phyloP scores from a whole-genome alignment of 306 rosid species.

The Rosa chinensis region DNA sequence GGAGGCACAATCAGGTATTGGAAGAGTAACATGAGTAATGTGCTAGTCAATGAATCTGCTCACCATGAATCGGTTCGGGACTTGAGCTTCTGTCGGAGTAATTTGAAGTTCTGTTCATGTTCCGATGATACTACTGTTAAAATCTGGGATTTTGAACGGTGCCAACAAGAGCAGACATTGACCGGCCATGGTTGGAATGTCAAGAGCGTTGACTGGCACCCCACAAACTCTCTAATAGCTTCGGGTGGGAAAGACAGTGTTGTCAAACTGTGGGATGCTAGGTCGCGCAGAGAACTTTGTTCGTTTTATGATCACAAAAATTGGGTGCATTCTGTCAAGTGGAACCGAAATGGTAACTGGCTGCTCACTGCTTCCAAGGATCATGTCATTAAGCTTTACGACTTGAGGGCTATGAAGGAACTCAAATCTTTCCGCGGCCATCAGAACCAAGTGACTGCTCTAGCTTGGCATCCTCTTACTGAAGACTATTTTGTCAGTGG shows the following conservation, averaged over 20 bases:
- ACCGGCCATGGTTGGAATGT: too few species aligned
- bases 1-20: constrained; percentile 97
- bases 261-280: constrained; percentile 69
- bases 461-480: too few species aligned
- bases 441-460: too few species aligned
- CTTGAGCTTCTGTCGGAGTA: constrained; percentile 93
- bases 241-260: too few species aligned
- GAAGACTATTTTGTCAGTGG: too few species aligned
- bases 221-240: too few species aligned
- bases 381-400: constrained; percentile 90
- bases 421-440: constrained; percentile 89
- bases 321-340: constrained; percentile 73
- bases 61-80: constrained; percentile 97
- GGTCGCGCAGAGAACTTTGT: constrained; percentile 78
- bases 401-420: constrained; percentile 95
- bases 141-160: constrained; percentile 9
- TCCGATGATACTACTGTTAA: constrained; percentile 93
- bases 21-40: constrained; percentile 99
- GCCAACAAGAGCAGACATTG: too few species aligned
- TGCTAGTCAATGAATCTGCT: constrained; percentile 88
- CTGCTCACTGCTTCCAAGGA: constrained; percentile 83
- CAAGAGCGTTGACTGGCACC: too few species aligned
- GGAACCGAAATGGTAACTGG: constrained; percentile 37
- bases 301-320: constrained; percentile 93
- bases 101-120: constrained; percentile 16